Base-by-base conservation (phyloP, 1,139 yeast species). In the Candida sp. region DNA sequence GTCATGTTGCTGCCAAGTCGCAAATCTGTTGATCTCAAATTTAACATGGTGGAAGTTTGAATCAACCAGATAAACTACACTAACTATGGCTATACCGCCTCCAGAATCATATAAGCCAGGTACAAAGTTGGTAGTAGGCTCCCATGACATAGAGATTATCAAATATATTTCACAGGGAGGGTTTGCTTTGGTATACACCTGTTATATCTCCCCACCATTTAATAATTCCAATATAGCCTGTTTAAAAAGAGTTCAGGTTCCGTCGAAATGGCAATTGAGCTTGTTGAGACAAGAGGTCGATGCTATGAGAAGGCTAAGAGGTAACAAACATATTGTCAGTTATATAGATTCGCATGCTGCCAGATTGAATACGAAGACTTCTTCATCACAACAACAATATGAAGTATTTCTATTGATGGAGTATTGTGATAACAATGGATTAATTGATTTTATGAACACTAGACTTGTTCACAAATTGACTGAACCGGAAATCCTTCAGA, bases 311-410 rank as follows among this genome's bases (percentile, higher is more conserved):
- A 75, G 95, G 40, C 71, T 93, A 43, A 71, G 83, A 44, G 95
- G 95, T 2, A 81, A 86, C 51, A 78, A 80, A 22, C 84, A 87
- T 56, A 83, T 93, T 50, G 98, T 95, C 9, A 81, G 86, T 22
- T 95, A 93, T 60, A 87, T 87, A 49, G 99, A 95, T 64, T 88
- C 97, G 3, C 96, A 93, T 67, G 99, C 99, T 4, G 81, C 95
- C n/a, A 72, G 97, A 52, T 64, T 68, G 46, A 50, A 45, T 35
- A 63, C 68, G 32, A 66, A 63, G 36, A 68, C 68, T 19, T 59
- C 45, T 38, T 38, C 45, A 5, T 40, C 45, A 2, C 49, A 58
- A 8, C 75, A 69, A 40, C 84, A 81, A 41, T 93, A 88, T 60
- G 99, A 93, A 65, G 97, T 95, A 42, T 81, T 91, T 49, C 73